phyloP scores from a whole-genome alignment of 495 filamentous ascomycete species.

The Xylaria castorea region DNA sequence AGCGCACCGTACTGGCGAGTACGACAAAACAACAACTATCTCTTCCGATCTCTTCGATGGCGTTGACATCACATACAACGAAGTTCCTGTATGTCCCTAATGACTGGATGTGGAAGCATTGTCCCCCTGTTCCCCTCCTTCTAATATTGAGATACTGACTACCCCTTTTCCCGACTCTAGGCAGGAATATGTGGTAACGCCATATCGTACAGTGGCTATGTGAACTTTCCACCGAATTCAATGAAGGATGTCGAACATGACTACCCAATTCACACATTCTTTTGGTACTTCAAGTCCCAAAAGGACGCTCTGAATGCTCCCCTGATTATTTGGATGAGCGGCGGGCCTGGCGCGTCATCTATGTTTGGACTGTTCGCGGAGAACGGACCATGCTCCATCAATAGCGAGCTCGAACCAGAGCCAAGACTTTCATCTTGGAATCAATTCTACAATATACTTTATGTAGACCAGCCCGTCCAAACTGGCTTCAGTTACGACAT shows the following conservation, averaged over 20 bases:
- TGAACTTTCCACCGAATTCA: conserved; percentile 46
- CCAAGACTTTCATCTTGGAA: too few species aligned
- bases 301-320: conserved; percentile 61
- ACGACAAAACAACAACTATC: conserved; percentile 11
- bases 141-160: conserved; percentile 10
- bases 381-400: too few species aligned
- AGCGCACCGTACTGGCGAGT: conserved; percentile 12
- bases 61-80: conserved; percentile 18
- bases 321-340: conserved; percentile 52
- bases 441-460: too few species aligned
- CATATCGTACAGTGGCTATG: conserved; percentile 54
- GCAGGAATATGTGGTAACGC: conserved; percentile 39
- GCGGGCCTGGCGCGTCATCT: too few species aligned
- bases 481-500: too few species aligned
- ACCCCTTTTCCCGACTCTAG: conserved; percentile 26
- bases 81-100: conserved; percentile 12
- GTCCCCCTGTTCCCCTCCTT: conserved; percentile 8
- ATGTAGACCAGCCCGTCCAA: too few species aligned
- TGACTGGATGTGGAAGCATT: conserved; percentile 1
- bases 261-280: conserved; percentile 77
- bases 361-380: too few species aligned
- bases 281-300: conserved; percentile 75
- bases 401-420: too few species aligned
- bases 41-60: conserved; percentile 13
- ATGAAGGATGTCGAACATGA: conserved; percentile 43